Conservation (phyloP, 805 yeast genomes). For the Sungouiozyma intestinalis region DNA sequence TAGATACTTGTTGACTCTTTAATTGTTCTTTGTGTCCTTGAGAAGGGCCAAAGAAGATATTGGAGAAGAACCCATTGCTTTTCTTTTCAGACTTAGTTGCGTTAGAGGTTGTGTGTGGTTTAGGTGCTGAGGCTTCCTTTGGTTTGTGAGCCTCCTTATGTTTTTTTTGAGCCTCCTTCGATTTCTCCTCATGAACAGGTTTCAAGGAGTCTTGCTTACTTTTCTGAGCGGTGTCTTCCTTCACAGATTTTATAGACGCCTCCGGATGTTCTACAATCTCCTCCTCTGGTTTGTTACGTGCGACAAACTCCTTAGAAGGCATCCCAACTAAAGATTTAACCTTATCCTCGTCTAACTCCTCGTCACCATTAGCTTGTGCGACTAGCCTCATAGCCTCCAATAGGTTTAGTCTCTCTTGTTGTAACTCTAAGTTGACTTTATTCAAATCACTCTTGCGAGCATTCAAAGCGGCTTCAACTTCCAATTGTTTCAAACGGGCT, state of each 20-base stretch:
- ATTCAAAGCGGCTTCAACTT: conserved; percentile 30
- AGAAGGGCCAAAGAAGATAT: conserved; percentile 2
- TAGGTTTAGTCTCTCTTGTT: conserved; percentile 25
- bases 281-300: conserved; percentile 8
- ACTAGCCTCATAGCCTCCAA: conserved; percentile 29
- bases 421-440: conserved; percentile 28
- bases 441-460: conserved; percentile 30
- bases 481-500: conserved; percentile 30
- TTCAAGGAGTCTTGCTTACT: conserved; percentile 3
- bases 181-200: conserved; percentile 1
- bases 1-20: not conserved
- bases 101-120: not conserved
- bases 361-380: conserved; percentile 31
- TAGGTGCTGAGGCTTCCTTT: not conserved
- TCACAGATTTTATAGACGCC: conserved; percentile 1
- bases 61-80: not conserved
- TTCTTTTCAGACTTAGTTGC: not conserved
- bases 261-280: conserved; percentile 2
- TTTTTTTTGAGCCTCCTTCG: conserved; percentile 2
- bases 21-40: conserved; percentile 6
- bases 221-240: conserved; percentile 2
- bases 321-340: conserved; percentile 25
- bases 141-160: conserved; percentile 14
- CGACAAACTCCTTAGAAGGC: conserved; percentile 23
- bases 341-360: conserved; percentile 23